phyloP scores from a whole-genome alignment of 129 eudicot species.

The Tanacetum coccineum region DNA sequence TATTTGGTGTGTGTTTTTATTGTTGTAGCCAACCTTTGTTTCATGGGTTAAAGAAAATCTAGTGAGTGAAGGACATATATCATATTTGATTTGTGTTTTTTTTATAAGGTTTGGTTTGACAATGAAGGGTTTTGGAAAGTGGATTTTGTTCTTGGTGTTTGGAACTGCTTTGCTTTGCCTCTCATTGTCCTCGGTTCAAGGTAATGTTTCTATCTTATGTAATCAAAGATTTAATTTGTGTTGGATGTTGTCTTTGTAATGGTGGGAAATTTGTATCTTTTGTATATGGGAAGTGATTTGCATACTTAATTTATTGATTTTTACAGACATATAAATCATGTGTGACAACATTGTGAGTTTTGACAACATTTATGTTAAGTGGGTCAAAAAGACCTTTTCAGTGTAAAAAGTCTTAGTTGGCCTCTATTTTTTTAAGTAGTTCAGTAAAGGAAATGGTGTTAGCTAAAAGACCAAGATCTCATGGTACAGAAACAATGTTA shows the following conservation, averaged over 20 bases:
- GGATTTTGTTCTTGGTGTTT: slow-evolving; percentile 44
- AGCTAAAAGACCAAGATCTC: neutral
- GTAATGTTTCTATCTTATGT: slow-evolving; percentile 19
- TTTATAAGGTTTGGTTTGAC: slow-evolving; percentile 17
- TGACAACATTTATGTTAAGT: no score
- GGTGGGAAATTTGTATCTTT: neutral
- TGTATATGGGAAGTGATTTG: neutral
- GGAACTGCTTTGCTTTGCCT: slow-evolving; percentile 44
- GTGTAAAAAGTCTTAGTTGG: slow-evolving; percentile 11
- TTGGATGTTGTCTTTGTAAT: neutral
- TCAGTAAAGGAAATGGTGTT: neutral
- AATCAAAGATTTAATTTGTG: neutral
- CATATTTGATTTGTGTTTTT: neutral
- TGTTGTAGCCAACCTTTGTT: neutral
- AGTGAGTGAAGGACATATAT: slow-evolving; percentile 11
- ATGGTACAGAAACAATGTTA: neutral
- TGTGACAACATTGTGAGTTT: no score
- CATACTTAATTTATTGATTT: neutral
- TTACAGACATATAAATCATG: slow-evolving; percentile 3
- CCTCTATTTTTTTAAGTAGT: neutral
- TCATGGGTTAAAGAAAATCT: neutral
- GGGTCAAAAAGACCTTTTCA: slow-evolving; percentile 13
- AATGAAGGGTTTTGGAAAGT: slow-evolving; percentile 56
- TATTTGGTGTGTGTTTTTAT: neutral
- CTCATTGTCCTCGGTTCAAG: slow-evolving; percentile 22